Conservation (phyloP, 371 early-diverging fungal genomes). For the Syncephalis plumigaleata region DNA sequence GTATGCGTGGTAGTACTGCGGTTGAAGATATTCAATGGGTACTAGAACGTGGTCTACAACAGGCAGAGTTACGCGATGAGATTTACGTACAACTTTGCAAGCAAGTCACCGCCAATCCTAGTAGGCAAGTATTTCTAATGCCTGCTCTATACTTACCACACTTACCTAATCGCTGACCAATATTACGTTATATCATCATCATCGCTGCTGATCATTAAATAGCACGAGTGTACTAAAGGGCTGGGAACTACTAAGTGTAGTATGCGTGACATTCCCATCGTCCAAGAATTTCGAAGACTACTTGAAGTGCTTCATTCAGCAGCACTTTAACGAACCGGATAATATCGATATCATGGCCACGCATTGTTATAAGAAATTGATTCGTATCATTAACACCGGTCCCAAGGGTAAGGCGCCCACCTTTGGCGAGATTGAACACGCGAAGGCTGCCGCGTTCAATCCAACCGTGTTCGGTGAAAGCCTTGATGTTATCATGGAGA, state of each 20-base stretch:
- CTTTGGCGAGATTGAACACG: slow-evolving; percentile 60
- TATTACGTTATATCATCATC: background rate
- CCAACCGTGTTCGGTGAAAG: slow-evolving; percentile 87
- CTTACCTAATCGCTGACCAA: background rate
- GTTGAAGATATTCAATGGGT: slow-evolving; percentile 52
- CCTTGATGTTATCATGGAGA: slow-evolving; percentile 63
- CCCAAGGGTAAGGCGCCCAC: slow-evolving; percentile 64
- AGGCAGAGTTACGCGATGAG: slow-evolving; percentile 76
- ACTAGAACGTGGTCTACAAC: slow-evolving; percentile 53
- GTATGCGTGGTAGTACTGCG: slow-evolving; percentile 13
- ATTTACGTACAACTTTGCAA: slow-evolving; percentile 88
- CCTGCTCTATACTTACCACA: background rate
- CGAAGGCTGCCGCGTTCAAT: slow-evolving; percentile 68
- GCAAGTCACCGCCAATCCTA: slow-evolving; percentile 71
- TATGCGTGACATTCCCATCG: slow-evolving; percentile 76
- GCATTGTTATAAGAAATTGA: slow-evolving; percentile 40
- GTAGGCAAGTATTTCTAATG: slow-evolving; percentile 20
- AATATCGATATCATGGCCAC: slow-evolving; percentile 34
- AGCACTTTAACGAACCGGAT: slow-evolving; percentile 31
- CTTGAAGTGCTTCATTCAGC: slow-evolving; percentile 55
- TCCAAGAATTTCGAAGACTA: slow-evolving; percentile 78
- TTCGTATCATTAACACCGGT: slow-evolving; percentile 55
- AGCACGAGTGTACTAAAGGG: slow-evolving; percentile 58
- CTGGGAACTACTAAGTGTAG: slow-evolving; percentile 71
- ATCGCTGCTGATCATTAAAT: too few relatives aligned